Base-by-base conservation (phyloP, 768 basidiomycete species). In the Lepiota venenata region DNA sequence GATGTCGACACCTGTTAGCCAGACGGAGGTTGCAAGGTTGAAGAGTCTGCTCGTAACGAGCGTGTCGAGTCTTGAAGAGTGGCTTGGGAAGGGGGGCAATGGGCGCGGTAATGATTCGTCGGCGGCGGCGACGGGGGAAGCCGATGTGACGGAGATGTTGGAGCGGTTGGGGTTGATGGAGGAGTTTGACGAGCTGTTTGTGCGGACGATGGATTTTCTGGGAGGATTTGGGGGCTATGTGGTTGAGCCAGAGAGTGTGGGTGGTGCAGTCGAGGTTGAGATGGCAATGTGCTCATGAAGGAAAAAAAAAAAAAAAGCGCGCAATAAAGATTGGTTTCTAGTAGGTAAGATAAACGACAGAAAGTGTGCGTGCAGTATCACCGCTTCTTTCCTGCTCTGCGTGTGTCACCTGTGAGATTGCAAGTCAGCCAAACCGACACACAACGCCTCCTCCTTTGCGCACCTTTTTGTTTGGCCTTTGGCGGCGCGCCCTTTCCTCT, bases 401-500 rank as follows among this genome's bases (percentile, higher is more conserved):
- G 39, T 25, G 55, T 41, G 2, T 55, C 53, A 18, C 46, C 53
- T 55, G 22, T 43, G 37, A 44, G 16, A 55, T 25, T 45, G 27
- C 50, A 29, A 50, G 29, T 37, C n/a, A n/a, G n/a, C n/a, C n/a
- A n/a, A n/a, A n/a, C n/a, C n/a, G n/a, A n/a, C n/a, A n/a, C n/a
- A n/a, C n/a, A n/a, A n/a, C 25, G 25, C 25, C 25, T 5, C 25
- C 25, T 5, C 25, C 25, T 25, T 25, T 25, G 25, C 80, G 43
- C 40, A 88, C 89, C 81, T 68, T 80, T 75, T 20, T 72, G 71
- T 68, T 84, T 90, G 2, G 87, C 85, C 70, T 93, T 93, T 72
- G 85, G 83, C 50, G 91, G 91, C 18, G 85, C 79, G 42, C 89
- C 91, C 71, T 93, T 92, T 25, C 91, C 91, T 76, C 91, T 80